A percentile compares a stretch with the other conserved stretches of the same genome.
These are phyloP conservation scores for Penicillium oxalicum DNA, from an alignment of 2,329 filamentous ascomycete genomes.

Conservation along the genomic window DNA sequence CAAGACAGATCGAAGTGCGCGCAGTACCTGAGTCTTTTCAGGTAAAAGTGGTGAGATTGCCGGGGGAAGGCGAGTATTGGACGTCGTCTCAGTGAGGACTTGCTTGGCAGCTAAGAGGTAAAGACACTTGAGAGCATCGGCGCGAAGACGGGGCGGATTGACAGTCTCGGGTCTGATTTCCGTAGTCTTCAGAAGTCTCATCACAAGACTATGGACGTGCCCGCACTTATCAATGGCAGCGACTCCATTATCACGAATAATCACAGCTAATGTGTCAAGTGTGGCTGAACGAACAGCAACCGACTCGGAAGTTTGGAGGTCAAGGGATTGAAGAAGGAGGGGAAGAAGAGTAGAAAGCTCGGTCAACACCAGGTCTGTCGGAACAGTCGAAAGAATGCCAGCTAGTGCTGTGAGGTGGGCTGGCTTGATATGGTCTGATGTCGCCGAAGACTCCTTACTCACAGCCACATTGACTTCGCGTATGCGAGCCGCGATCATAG, in stretches of 20 bases:
- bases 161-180: conserved; percentile 16
- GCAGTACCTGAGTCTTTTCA: conserved; percentile 53
- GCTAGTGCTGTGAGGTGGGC: conserved; percentile 60
- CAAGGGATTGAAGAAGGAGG: conserved; percentile 58
- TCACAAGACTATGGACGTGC: conserved; percentile 53
- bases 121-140: conserved; percentile 34
- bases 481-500: conserved; percentile 51
- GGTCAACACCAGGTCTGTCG: conserved; percentile 54
- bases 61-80: conserved; percentile 21
- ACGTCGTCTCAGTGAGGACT: conserved; percentile 15
- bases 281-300: conserved; percentile 55
- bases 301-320: conserved; percentile 44
- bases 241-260: conserved; percentile 53
- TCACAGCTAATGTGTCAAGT: conserved; percentile 52
- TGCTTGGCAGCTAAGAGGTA: conserved; percentile 32
- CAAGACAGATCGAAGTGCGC: conserved; percentile 49
- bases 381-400: conserved; percentile 55
- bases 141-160: conserved; percentile 28
- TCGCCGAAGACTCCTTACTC: conserved; percentile 26
- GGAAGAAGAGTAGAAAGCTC: conserved; percentile 54
- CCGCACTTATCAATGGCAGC: conserved; percentile 47
- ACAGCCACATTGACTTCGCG: conserved; percentile 34
- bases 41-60: conserved; percentile 47
- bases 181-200: conserved; percentile 48
- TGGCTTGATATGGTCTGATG: conserved; percentile 43